Conservation (phyloP, 208 protist genomes). For the Trypanosoma brucei region DNA sequence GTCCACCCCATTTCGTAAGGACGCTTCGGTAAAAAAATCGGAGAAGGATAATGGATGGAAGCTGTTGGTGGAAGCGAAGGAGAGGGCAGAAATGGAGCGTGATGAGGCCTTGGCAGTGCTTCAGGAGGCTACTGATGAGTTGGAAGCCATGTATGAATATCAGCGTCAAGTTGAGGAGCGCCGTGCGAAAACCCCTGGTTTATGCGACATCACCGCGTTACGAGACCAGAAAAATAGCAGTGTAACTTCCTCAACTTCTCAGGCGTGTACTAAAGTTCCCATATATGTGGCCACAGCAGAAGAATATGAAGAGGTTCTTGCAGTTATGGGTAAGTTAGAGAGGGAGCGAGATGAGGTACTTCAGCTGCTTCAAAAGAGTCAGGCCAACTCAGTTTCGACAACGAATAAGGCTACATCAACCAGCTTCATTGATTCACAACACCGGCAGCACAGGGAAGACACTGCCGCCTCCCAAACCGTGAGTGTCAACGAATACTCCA, state of each 20-base stretch:
- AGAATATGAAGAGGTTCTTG: constrained; percentile 10
- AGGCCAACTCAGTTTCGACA: neutral
- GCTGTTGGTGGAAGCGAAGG: neutral
- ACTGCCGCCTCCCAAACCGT: neutral
- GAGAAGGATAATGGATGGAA: neutral
- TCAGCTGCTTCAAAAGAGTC: neutral
- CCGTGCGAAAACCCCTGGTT: neutral
- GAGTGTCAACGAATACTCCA: neutral
- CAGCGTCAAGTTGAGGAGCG: constrained; percentile 1
- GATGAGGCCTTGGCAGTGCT: constrained; percentile 7
- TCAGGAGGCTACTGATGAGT: constrained; percentile 6
- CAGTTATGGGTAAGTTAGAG: neutral
- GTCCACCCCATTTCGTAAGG: neutral
- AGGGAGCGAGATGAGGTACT: constrained; percentile 1
- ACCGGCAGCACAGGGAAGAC: neutral
- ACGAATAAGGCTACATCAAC: neutral
- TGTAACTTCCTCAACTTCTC: neutral
- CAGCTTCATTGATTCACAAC: neutral
- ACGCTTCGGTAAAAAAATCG: neutral
- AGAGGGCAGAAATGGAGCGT: constrained; percentile 7
- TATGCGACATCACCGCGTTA: neutral
- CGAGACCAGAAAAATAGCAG: constrained; percentile 1
- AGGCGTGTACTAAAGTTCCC: neutral
- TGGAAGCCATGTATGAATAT: neutral
- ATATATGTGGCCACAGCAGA: constrained; percentile 8